Base-by-base conservation (phyloP, 1,284 basidiomycete species). In the Schizophyllum commune region DNA sequence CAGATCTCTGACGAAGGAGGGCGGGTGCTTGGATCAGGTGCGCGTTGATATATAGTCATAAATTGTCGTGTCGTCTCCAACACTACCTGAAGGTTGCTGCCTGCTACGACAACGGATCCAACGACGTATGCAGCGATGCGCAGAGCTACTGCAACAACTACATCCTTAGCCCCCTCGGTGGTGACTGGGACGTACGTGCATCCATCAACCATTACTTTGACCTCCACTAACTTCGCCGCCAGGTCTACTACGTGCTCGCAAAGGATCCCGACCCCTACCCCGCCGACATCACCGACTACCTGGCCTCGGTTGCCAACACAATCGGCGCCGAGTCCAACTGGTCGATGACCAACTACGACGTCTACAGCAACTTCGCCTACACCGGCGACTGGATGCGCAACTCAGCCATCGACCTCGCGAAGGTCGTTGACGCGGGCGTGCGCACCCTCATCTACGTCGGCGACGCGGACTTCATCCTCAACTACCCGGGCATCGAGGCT, bases 391-490 rank as follows among this genome's bases (percentile, higher is more conserved):
- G 63, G 63, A 64, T 86, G 84, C 74, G 79, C 55, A 85, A 79
- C 68, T 82, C 81, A 8, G 70, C 77, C 13, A 82, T 80, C 2
- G 66, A 80, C 61, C 72, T 88, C 13, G 83, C 85, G 68, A 76
- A 72, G 27, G 82, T 86, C 11, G 82, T 86, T 63, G 75, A 86
- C 62, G 77, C 83, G 51, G 83, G 84, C 4, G 82, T 85, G 62
- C 66, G 79, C 64, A n/a, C 56, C 53, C 67, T 82, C 52, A 68
- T 84, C 53, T 85, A 77, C 64, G 81, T 81, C 63, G 83, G 83
- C 56, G 83, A 85, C 68, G 83, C 81, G 74, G 85, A 86, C 66
- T 86, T 78, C 66, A 84, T 86, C 65, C 68, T 82, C 39, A 86
- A 86, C 67, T 85, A 77, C 67, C 70, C 78, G 57, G 85, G 85